Conservation (phyloP, 2,329 filamentous ascomycete genomes). For the Arthrobotrys musiformis region DNA sequence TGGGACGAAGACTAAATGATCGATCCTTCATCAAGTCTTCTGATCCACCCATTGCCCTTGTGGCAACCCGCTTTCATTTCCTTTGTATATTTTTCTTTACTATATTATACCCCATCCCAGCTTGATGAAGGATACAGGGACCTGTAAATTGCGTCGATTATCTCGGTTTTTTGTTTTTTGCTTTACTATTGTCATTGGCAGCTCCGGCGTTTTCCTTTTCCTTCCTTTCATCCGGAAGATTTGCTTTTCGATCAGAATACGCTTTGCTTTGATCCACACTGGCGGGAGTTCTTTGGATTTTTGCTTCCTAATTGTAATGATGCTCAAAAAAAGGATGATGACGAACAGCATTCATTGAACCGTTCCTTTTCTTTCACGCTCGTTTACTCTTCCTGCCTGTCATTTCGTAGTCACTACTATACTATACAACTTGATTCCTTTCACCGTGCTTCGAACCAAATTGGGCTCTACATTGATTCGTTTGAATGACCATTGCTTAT, state of each 20-base stretch:
- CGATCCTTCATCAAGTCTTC: not conserved
- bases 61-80: conserved; percentile 29
- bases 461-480: not conserved
- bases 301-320: conserved; percentile 32
- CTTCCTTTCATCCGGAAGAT: not conserved
- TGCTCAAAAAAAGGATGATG: conserved; percentile 37
- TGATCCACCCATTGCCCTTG: not conserved
- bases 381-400: not conserved
- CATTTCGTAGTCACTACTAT: not conserved
- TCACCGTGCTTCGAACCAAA: not conserved
- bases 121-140: conserved; percentile 23
- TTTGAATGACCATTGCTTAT: not conserved
- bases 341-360: conserved; percentile 10
- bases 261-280: conserved; percentile 20
- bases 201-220: conserved; percentile 34
- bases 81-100: conserved; percentile 53
- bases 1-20: conserved; percentile 53
- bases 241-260: not conserved
- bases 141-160: conserved; percentile 42
- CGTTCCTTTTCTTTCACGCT: not conserved
- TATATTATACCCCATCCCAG: conserved; percentile 16
- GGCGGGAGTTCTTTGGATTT: conserved; percentile 41
- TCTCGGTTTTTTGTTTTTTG: conserved; percentile 16
- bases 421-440: not conserved
- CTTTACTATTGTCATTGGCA: conserved; percentile 21